Base-by-base conservation (phyloP, 208 protist genomes). In the Acanthamoeba polyphaga region DNA sequence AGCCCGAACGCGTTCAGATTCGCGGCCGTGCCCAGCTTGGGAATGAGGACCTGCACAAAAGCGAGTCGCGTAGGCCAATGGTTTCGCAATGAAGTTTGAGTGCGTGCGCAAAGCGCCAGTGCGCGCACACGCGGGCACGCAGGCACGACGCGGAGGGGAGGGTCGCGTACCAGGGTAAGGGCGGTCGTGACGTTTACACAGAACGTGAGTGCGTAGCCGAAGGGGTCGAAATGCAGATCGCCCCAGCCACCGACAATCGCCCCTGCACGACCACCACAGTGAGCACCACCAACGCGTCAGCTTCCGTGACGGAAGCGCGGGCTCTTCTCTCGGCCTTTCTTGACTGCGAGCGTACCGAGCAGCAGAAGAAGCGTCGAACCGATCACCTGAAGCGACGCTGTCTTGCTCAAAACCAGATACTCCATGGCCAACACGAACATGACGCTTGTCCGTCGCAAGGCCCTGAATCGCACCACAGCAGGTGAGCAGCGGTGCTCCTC, bases 241-340 rank as follows among this genome's bases (percentile, higher is more conserved):
- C 49, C 49, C 78, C 78, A 87, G 27, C 78, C 78, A 87, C 46
- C 78, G 38, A 87, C 78, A 24, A 87, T 12, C 38, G 78, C 78
- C 17, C 78, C 78, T 87, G 38, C n/a, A 29, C 70, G 34, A 19
- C 3, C 13, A 17, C 43, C 8, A 85, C 22, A 43, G 34, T 87
- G 17, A 87, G 78, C 9, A 2, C 17, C 46, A 34, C 38, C 38
- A 38, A 38, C 38, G 38, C 38, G 38, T 49, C 9, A 3, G 3
- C 9, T 6, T 3, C 32, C n/a, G n/a, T n/a, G n/a, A 78, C 1
- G 70, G 27, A 78, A 78, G 15, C 2, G 15, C 6, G 15, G 27
- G 27, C 4, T 32, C 24, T n/a, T 29, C 62, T 19, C 62, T 68
- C 27, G 62, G 38, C n/a, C n/a, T n/a, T n/a, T n/a, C n/a, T n/a